phyloP scores from a whole-genome alignment of 768 basidiomycete species.

The Pleurotus platypus region DNA sequence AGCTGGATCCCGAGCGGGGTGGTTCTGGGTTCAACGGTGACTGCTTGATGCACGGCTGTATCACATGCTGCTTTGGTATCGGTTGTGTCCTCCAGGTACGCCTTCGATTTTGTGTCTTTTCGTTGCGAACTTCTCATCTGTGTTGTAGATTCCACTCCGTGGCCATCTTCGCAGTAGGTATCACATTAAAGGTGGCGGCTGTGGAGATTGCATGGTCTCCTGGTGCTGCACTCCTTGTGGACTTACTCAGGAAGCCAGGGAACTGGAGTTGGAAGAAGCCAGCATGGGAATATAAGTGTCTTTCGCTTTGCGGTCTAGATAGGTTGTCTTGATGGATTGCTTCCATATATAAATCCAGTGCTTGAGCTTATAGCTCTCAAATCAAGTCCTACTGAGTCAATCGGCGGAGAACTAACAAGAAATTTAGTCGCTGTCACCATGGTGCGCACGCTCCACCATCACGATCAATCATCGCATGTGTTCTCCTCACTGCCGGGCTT shows the following conservation, averaged over 20 bases:
- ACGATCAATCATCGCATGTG: no score
- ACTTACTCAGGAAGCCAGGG: constrained; percentile 43
- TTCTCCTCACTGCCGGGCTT: no score
- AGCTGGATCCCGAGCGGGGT: constrained; percentile 30
- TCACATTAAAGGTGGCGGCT: constrained; percentile 38
- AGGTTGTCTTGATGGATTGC: no score
- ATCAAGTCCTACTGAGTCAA: no score
- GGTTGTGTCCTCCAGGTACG: constrained; percentile 25
- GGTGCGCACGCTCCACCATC: no score
- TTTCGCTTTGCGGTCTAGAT: no score
- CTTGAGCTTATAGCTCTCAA: no score
- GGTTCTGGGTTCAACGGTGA: constrained; percentile 30
- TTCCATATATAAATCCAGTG: no score
- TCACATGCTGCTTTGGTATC: constrained; percentile 25
- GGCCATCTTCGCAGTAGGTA: constrained; percentile 38
- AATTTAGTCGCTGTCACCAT: no score
- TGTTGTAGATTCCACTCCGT: constrained; percentile 28
- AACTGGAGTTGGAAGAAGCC: constrained; percentile 37
- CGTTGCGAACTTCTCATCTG: background rate
- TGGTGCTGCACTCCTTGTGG: constrained; percentile 45
- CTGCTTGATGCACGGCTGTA: constrained; percentile 31
- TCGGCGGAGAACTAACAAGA: no score
- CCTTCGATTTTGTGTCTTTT: background rate
- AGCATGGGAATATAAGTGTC: no score
- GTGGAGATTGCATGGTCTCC: constrained; percentile 35